Percentiles rank a stretch among this genome's conserved stretches.
Evolutionary conservation across 441 rosid genomes (phyloP).

Genomic region (Sinapis alba): DNA sequence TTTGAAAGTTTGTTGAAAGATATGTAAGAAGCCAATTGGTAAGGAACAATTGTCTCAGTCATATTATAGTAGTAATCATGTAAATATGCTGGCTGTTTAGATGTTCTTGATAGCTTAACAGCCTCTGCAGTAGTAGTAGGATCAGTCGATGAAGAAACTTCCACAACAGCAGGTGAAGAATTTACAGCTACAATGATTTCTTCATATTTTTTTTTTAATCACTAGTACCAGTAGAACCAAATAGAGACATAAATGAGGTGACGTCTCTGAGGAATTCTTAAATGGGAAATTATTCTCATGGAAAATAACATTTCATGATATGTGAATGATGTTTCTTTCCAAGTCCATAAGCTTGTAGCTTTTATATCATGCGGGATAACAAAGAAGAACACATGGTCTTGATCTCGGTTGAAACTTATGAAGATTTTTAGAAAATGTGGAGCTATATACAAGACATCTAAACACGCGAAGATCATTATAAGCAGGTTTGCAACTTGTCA

Average conservation of each 20-base stretch:
- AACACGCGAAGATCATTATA: background rate
- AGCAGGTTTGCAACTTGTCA: background rate
- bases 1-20: background rate
- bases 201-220: background rate
- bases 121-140: background rate
- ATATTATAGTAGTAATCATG: background rate
- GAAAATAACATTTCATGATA: background rate
- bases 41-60: background rate
- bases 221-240: background rate
- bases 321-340: background rate
- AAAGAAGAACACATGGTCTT: background rate
- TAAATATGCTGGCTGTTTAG: background rate
- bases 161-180: background rate
- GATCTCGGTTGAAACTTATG: background rate
- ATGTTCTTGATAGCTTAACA: background rate
- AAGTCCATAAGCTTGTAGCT: background rate
- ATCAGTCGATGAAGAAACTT: background rate
- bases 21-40: background rate
- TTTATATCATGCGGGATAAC: background rate
- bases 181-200: background rate
- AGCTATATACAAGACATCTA: background rate
- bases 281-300: background rate
- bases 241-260: background rate
- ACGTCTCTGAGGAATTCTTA: background rate
- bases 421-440: background rate